These are phyloP conservation scores for Akanthomyces muscarius DNA, from an alignment of 2,329 filamentous ascomycete species.

Conservation along the genomic window DNA sequence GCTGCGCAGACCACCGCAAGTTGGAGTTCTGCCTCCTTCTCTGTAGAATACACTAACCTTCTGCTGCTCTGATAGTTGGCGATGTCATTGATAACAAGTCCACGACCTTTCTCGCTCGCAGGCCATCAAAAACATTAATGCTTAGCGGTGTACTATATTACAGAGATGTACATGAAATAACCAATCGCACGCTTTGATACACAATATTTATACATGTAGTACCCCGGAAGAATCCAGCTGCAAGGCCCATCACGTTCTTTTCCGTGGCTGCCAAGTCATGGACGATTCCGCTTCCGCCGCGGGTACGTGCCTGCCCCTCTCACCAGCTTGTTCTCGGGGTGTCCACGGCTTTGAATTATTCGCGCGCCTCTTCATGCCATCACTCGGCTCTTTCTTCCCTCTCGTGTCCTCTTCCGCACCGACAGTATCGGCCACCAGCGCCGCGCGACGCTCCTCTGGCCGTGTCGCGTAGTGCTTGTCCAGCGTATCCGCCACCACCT, in stretches of 20 bases:
- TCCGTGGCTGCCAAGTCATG: not conserved
- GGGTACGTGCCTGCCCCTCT: not conserved
- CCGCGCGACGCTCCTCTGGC: not conserved
- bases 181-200: too few relatives aligned
- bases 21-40: too few relatives aligned
- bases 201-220: not conserved
- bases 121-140: too few relatives aligned
- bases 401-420: not conserved
- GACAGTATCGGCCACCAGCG: too few relatives aligned
- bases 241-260: not conserved
- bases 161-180: too few relatives aligned
- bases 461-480: constrained; percentile 7
- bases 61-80: too few relatives aligned
- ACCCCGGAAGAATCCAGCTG: not conserved
- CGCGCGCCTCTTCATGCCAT: too few relatives aligned
- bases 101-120: too few relatives aligned
- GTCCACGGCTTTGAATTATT: not conserved
- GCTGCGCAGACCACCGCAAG: too few relatives aligned
- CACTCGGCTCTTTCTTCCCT: not conserved
- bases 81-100: too few relatives aligned
- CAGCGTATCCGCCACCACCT: constrained; percentile 14
- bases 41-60: too few relatives aligned
- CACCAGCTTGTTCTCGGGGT: not conserved
- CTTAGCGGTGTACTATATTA: too few relatives aligned
- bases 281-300: not conserved